Conservation (phyloP, 2,329 filamentous ascomycete species). For the Fonsecaea pugnacius region DNA sequence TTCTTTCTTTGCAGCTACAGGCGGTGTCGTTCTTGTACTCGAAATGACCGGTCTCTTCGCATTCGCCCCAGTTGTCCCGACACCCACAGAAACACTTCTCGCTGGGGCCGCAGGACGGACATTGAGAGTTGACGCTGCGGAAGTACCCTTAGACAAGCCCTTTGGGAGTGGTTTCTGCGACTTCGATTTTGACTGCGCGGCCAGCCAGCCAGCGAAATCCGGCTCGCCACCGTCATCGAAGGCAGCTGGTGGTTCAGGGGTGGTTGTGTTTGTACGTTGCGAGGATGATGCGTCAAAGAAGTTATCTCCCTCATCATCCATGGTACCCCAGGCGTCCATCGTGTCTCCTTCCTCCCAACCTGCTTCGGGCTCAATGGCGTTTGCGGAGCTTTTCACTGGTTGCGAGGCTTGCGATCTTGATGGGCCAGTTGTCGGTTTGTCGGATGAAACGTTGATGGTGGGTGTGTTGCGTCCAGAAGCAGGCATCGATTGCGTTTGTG, state of each 20-base stretch:
- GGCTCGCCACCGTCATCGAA: constrained; percentile 87
- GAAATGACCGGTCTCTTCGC: constrained; percentile 43
- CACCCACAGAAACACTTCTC: constrained; percentile 46
- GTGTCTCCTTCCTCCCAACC: constrained; percentile 66
- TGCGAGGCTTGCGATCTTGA: constrained; percentile 11
- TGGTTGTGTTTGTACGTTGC: constrained; percentile 39
- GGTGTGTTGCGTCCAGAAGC: constrained; percentile 45
- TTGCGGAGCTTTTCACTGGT: constrained; percentile 24
- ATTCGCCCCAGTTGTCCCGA: constrained; percentile 34
- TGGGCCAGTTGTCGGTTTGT: constrained; percentile 17
- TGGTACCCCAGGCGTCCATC: constrained; percentile 75
- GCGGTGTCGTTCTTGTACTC: constrained; percentile 53
- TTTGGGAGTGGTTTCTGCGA: constrained; percentile 76
- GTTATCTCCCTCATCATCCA: constrained; percentile 59
- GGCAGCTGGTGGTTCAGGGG: constrained; percentile 42
- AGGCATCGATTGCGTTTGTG: constrained; percentile 56
- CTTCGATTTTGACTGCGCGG: constrained; percentile 81
- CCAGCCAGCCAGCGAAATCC: constrained; percentile 94
- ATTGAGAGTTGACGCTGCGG: constrained; percentile 41
- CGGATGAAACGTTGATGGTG: constrained; percentile 31
- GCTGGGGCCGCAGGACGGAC: constrained; percentile 43
- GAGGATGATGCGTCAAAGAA: constrained; percentile 51
- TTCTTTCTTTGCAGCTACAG: constrained; percentile 62
- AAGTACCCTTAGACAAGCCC: constrained; percentile 68
- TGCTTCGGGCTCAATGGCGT: constrained; percentile 50